These are phyloP conservation scores for Phlebopus sp. DNA, from an alignment of 1,284 basidiomycete species.

Conservation along the genomic window DNA sequence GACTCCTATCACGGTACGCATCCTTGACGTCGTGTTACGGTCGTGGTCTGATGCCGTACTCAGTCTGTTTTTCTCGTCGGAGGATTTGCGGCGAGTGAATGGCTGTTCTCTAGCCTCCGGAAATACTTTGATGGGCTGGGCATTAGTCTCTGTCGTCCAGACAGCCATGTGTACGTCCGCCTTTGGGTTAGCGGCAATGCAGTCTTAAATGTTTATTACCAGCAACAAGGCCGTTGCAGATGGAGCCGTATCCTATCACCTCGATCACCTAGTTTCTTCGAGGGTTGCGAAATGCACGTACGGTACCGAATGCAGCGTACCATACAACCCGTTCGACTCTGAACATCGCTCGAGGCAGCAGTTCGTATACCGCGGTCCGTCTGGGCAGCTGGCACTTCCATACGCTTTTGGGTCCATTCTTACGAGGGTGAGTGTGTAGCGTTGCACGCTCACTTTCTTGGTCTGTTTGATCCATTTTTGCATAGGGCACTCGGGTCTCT, in stretches of 20 bases:
- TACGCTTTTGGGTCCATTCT: constrained; percentile 32
- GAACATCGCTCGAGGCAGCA: constrained; percentile 36
- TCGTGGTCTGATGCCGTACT: not conserved
- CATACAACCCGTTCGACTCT: constrained; percentile 29
- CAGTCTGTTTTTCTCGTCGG: constrained; percentile 41
- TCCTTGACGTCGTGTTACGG: not conserved
- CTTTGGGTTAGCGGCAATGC: not conserved
- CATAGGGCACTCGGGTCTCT: constrained; percentile 32
- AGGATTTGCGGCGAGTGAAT: constrained; percentile 52
- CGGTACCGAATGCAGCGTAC: constrained; percentile 33
- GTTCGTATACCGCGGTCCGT: constrained; percentile 16
- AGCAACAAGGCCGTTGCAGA: constrained; percentile 60
- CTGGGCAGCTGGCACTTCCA: constrained; percentile 25
- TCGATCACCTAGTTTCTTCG: constrained; percentile 48
- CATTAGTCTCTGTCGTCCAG: constrained; percentile 36
- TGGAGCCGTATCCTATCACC: constrained; percentile 50
- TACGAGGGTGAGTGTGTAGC: constrained; percentile 22
- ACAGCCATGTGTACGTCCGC: constrained; percentile 37
- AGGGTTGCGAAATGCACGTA: constrained; percentile 46
- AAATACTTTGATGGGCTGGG: constrained; percentile 28
- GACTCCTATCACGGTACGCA: constrained; percentile 34
- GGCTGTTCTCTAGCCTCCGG: constrained; percentile 41
- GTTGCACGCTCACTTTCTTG: too few species aligned
- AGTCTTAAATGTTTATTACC: constrained; percentile 8
- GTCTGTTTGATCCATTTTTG: constrained; percentile 1